Conservation (phyloP, 139 green algal species). For the Micractinium sp. region DNA sequence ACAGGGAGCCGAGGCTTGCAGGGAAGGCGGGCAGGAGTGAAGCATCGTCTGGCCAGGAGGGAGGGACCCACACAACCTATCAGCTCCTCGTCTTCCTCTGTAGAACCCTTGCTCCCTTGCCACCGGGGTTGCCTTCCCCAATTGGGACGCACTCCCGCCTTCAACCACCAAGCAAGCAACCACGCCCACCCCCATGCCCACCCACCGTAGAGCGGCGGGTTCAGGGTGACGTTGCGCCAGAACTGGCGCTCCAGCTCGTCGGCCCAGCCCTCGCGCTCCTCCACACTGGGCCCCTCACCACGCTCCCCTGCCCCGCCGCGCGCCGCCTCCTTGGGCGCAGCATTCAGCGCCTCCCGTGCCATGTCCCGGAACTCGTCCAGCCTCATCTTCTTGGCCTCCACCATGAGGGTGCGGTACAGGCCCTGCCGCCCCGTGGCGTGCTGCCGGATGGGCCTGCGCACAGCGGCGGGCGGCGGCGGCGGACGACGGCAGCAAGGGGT, state of each 20-base stretch:
- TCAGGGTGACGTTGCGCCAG: constrained; percentile 70
- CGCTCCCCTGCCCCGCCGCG: constrained; percentile 3
- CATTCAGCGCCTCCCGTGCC: constrained; percentile 18
- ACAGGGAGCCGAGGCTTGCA: no score
- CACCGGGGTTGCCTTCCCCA: no score
- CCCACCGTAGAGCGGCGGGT: constrained; percentile 78
- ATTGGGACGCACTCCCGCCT: no score
- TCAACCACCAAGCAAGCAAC: neutral
- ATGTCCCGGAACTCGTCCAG: constrained; percentile 41
- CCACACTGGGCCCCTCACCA: neutral
- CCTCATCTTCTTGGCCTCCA: constrained; percentile 75
- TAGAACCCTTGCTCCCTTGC: no score
- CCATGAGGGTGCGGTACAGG: constrained; percentile 75
- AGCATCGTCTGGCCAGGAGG: no score
- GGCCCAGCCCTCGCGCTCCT: constrained; percentile 20
- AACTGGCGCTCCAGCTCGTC: constrained; percentile 70
- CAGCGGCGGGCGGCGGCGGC: neutral
- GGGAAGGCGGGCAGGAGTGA: no score
- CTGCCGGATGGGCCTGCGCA: constrained; percentile 63
- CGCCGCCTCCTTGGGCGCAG: constrained; percentile 19
- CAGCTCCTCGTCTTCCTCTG: no score
- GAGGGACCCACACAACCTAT: no score
- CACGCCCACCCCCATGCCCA: neutral
- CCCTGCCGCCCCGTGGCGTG: constrained; percentile 75
- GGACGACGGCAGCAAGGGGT: neutral